Evolutionary conservation across 2,329 filamentous ascomycete genomes (phyloP), one percentile per base, ranked within the genome.

Genomic region (Sclerotinia sclerotiorum): DNA sequence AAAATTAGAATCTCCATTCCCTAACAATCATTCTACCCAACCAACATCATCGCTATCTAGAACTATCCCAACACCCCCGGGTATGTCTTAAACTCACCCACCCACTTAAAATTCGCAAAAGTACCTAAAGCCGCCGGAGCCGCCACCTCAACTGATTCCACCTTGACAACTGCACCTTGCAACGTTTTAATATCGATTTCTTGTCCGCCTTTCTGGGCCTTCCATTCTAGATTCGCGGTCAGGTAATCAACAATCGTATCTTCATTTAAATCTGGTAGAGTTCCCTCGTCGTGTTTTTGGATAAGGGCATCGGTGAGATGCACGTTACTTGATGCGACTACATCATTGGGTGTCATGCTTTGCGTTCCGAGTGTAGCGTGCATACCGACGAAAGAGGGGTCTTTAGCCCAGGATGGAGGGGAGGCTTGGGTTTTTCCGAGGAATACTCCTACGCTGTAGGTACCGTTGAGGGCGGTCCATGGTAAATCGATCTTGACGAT

Each of bases 221-320:
- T 71, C 70, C 73, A 73, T 24, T 75, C 69, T 32, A 77, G 68
- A 13, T 76, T 70, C 46, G 71, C 71, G 29, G 70, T 70, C 55
- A 77, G 64, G 57, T 72, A 77, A 13, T 72, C 69, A 32, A 74
- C 69, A 27, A 79, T 76, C 4, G 72, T 71, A 13, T 72, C 73
- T 6, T 71, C 64, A 27, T 76, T 70, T 10, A 79, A 66, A 24
- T 73, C 72, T 6, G 70, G 52, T 17, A 78, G 64, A 19, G 72
- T 66, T 2, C 73, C 74, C 21, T 72, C 72, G 5, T 73, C 68
- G 17, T 78, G 74, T 61, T 76, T 60, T 8, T 39, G 42, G 39
- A 78, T 61, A 7, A 82, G 71, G 27, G 75, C 76, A 1, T 76
- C 73, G 0, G 79, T 80, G 4, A 82, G 70, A 8, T 74, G 77